phyloP scores from a whole-genome alignment of 371 early-diverging fungal genomes.

The Amoeboaphelidium protococcarum region DNA sequence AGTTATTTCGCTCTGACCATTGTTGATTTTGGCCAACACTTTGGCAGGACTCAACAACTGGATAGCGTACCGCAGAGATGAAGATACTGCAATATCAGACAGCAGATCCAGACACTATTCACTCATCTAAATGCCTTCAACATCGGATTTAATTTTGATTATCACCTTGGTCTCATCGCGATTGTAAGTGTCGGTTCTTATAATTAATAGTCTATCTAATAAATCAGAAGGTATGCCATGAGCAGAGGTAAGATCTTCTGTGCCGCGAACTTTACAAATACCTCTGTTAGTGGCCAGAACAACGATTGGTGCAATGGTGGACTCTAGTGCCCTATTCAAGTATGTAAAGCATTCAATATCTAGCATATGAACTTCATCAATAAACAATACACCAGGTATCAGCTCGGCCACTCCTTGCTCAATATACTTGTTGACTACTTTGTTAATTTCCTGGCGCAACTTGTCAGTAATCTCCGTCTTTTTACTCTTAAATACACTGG shows the following conservation, averaged over 20 bases:
- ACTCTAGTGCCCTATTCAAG: slow-evolving; percentile 86
- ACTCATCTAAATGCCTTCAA: slow-evolving; percentile 45
- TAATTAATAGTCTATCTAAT: slow-evolving; percentile 80
- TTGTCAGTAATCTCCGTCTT: slow-evolving; percentile 96
- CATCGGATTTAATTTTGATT: slow-evolving; percentile 65
- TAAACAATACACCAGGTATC: slow-evolving; percentile 88
- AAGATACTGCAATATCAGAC: slow-evolving; percentile 52
- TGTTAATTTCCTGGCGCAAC: slow-evolving; percentile 91
- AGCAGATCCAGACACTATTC: slow-evolving; percentile 45
- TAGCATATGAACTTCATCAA: slow-evolving; percentile 95
- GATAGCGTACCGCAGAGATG: slow-evolving; percentile 64
- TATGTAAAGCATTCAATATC: slow-evolving; percentile 97
- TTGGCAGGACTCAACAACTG: slow-evolving; percentile 82
- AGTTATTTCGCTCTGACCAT: slow-evolving; percentile 45
- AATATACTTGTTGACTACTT: slow-evolving; percentile 92
- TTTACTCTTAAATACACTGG: slow-evolving; percentile 81
- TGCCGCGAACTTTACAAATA: slow-evolving; percentile 74
- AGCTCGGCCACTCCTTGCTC: slow-evolving; percentile 94
- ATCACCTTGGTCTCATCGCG: slow-evolving; percentile 71
- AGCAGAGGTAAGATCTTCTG: slow-evolving; percentile 62
- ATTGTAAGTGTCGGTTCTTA: slow-evolving; percentile 74
- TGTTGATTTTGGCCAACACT: slow-evolving; percentile 52
- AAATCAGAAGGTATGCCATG: slow-evolving; percentile 95
- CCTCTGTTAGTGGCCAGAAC: slow-evolving; percentile 94
- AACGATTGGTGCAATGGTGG: slow-evolving; percentile 81